phyloP scores from a whole-genome alignment of 352 stramenopile genomes.

The Pythium phragmiticola region DNA sequence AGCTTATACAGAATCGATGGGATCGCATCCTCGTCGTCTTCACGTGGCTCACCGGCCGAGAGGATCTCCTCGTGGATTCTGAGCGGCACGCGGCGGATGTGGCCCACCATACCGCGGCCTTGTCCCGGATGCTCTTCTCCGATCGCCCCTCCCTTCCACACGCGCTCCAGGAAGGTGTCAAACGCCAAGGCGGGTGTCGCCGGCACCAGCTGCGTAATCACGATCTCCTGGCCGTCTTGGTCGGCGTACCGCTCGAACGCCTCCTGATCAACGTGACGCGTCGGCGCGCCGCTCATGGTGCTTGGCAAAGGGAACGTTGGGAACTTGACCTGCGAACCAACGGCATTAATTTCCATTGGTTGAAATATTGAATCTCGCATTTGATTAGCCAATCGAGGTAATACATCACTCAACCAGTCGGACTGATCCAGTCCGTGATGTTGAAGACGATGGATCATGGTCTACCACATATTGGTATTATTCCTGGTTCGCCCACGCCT shows the following conservation, averaged over 20 bases:
- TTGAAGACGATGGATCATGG: too few relatives aligned
- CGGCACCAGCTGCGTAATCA: conserved; percentile 54
- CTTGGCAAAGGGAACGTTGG: neutral
- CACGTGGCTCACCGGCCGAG: conserved; percentile 42
- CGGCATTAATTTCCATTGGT: neutral
- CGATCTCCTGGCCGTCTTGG: conserved; percentile 56
- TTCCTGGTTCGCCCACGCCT: too few relatives aligned
- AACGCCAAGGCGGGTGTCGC: conserved; percentile 49
- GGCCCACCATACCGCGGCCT: conserved; percentile 55
- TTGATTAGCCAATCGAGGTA: too few relatives aligned
- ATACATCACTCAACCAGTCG: too few relatives aligned
- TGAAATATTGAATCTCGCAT: too few relatives aligned
- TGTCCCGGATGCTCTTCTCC: conserved; percentile 45
- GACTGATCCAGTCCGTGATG: too few relatives aligned
- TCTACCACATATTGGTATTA: too few relatives aligned
- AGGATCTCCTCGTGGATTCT: conserved; percentile 71
- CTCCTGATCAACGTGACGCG: conserved; percentile 40
- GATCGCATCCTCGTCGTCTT: conserved; percentile 34
- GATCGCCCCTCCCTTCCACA: conserved; percentile 37
- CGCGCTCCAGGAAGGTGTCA: conserved; percentile 56
- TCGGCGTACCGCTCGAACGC: conserved; percentile 45
- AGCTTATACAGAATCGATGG: conserved; percentile 54
- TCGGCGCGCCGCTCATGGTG: conserved; percentile 9
- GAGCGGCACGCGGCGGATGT: conserved; percentile 43
- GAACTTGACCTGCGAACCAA: too few relatives aligned